Evolutionary conservation across 2,329 filamentous ascomycete genomes (phyloP), one percentile per base, ranked within the genome.

Genomic region (Albophoma yamanashiensis): DNA sequence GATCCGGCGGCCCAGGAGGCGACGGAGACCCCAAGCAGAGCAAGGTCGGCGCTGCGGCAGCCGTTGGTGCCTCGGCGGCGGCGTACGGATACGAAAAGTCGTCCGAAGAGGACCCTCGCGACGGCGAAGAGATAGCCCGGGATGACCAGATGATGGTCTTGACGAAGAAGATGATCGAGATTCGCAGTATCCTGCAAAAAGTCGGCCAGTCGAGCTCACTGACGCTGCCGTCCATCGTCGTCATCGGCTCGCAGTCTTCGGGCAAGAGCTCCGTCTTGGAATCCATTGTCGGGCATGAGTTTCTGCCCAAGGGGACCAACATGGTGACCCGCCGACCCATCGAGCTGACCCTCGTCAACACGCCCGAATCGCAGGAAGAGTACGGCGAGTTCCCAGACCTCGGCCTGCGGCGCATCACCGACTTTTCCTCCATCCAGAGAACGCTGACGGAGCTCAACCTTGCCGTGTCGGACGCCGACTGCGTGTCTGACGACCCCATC

Each of bases 121-220:
- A 80, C 11, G 79, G 77, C 25, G 84, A 88, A 60, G 85, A 89
- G 69, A 80, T 82, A 56, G 90, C 91, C 22, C 86, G 86, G 68
- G 94, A 99, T 68, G 94, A 99, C 71, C 94, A 99, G 74, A 99
- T 99, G 93, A 99, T 99, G 94, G 82, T 97, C 66, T 79, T 99
- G 69, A 99, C 95, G 2, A 93, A 94, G 78, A 97, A 97, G 77
- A 99, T 99, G 94, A 99, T 99, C 69, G 94, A 99, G 78, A 97
- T 99, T 60, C 83, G 95, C 66, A 92, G 88, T 66, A 91, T 99
- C 60, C 80, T 99, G 31, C 89, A 95, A 69, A 91, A 88, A 34
- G 89, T 99, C 55, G 95, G 92, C 40, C 93, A 99, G 77, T 95
- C 92, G 0, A 91, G 89, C 64, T 86, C 90, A 3, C 78, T 99